These are phyloP conservation scores for Incumbomyces lentus DNA, from an alignment of 2,329 filamentous ascomycete genomes.

Conservation along the genomic window DNA sequence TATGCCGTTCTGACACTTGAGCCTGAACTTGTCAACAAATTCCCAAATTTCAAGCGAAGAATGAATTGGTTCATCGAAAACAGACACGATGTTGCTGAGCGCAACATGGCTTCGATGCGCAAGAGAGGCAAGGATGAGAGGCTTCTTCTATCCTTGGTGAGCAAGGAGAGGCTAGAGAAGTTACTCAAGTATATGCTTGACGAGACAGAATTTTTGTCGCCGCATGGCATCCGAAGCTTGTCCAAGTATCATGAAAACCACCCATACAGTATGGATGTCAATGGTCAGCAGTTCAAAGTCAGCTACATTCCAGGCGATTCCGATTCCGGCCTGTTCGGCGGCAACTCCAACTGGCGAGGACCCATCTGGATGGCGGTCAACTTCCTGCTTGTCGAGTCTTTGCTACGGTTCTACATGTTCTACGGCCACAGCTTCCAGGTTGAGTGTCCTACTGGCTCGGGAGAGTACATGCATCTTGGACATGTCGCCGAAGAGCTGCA, in stretches of 20 bases:
- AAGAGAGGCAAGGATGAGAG: conserved; percentile 84
- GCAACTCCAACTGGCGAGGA: conserved; percentile 96
- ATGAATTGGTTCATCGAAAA: conserved; percentile 92
- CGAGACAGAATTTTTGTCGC: conserved; percentile 82
- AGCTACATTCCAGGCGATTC: conserved; percentile 91
- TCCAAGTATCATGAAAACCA: conserved; percentile 85
- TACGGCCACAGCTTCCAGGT: conserved; percentile 82
- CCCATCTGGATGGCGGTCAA: conserved; percentile 96
- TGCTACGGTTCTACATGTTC: conserved; percentile 94
- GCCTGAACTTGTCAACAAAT: conserved; percentile 81
- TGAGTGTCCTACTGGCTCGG: conserved; percentile 87
- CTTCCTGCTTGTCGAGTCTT: conserved; percentile 82
- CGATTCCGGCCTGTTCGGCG: conserved; percentile 86
- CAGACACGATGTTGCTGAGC: conserved; percentile 72
- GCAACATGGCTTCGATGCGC: conserved; percentile 88
- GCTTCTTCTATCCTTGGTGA: conserved; percentile 79
- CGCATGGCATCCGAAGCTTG: conserved; percentile 81
- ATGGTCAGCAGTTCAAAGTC: conserved; percentile 79
- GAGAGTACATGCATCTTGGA: conserved; percentile 89
- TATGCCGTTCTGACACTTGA: conserved; percentile 88
- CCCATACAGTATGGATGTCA: conserved; percentile 91
- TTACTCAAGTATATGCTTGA: conserved; percentile 88
- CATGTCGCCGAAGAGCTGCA: conserved; percentile 92
- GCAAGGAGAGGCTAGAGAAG: conserved; percentile 79
- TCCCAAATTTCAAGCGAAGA: conserved; percentile 86